Conservation (phyloP, 2,329 filamentous ascomycete genomes). For the Dactylellina sp. region DNA sequence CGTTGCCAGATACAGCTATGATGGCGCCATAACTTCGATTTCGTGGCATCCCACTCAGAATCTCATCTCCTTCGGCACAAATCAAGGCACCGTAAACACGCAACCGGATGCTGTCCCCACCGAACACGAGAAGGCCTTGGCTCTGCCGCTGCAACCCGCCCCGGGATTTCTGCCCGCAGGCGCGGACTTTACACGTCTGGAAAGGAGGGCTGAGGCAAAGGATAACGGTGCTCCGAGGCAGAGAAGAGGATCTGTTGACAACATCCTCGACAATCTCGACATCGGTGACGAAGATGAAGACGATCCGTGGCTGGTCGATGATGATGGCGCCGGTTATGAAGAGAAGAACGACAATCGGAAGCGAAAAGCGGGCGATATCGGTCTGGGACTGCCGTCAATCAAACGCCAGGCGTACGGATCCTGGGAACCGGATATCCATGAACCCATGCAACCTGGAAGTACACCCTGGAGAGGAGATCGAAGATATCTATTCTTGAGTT, state of each 20-base stretch:
- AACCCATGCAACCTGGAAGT: slow-evolving; percentile 89
- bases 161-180: slow-evolving; percentile 67
- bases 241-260: slow-evolving; percentile 64
- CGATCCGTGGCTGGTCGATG: slow-evolving; percentile 91
- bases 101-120: slow-evolving; percentile 76
- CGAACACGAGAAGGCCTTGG: slow-evolving; percentile 71
- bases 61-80: slow-evolving; percentile 88
- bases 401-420: slow-evolving; percentile 68
- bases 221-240: slow-evolving; percentile 16
- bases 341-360: slow-evolving; percentile 75
- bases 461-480: slow-evolving; percentile 96
- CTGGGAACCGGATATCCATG: slow-evolving; percentile 77
- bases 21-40: slow-evolving; percentile 84
- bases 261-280: slow-evolving; percentile 64
- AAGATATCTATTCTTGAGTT: slow-evolving; percentile 85
- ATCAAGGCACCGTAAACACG: slow-evolving; percentile 92
- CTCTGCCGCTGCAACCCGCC: slow-evolving; percentile 75
- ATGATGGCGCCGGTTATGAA: slow-evolving; percentile 91
- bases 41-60: slow-evolving; percentile 93
- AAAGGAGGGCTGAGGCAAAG: slow-evolving; percentile 33
- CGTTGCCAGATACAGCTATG: slow-evolving; percentile 76
- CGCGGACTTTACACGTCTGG: slow-evolving; percentile 29
- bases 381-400: slow-evolving; percentile 61
- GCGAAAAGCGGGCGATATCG: slow-evolving; percentile 66
- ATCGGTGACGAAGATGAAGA: slow-evolving; percentile 67